Percentiles rank a stretch among this genome's conserved stretches.
Conservation (phyloP, 176 grass and related monocot genomes). For the Typha latifolia region DNA sequence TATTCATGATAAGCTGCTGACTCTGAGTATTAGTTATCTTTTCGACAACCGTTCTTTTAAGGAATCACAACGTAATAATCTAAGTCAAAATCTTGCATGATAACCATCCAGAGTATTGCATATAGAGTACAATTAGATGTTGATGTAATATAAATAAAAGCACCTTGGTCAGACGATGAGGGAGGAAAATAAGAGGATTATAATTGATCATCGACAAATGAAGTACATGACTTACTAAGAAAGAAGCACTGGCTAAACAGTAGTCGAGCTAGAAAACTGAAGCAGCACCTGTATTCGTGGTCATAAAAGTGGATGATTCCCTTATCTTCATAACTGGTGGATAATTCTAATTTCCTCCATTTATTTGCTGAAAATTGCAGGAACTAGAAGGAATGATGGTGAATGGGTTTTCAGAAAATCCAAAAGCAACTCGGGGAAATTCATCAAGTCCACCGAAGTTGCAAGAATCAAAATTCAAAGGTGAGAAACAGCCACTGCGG, state of each 20-base stretch:
- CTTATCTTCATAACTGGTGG: slow-evolving; percentile 1
- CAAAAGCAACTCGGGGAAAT: slow-evolving; percentile 47
- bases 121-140: neutral
- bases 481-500: slow-evolving; percentile 43
- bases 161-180: neutral
- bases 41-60: no score
- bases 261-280: neutral
- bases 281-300: neutral
- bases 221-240: neutral
- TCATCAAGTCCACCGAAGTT: slow-evolving; percentile 60
- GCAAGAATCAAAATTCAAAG: slow-evolving; percentile 53
- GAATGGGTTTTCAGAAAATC: slow-evolving; percentile 51
- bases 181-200: neutral
- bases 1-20: neutral
- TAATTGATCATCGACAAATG: neutral
- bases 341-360: slow-evolving; percentile 36
- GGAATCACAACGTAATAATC: no score
- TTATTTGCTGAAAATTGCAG: slow-evolving; percentile 33
- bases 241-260: neutral
- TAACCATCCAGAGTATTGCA: no score
- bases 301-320: neutral
- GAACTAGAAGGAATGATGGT: slow-evolving; percentile 45
- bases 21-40: no score
- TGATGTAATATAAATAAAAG: neutral
- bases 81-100: no score